Base-by-base conservation (phyloP, 1,139 yeast genomes). In the Pichia sp. region DNA sequence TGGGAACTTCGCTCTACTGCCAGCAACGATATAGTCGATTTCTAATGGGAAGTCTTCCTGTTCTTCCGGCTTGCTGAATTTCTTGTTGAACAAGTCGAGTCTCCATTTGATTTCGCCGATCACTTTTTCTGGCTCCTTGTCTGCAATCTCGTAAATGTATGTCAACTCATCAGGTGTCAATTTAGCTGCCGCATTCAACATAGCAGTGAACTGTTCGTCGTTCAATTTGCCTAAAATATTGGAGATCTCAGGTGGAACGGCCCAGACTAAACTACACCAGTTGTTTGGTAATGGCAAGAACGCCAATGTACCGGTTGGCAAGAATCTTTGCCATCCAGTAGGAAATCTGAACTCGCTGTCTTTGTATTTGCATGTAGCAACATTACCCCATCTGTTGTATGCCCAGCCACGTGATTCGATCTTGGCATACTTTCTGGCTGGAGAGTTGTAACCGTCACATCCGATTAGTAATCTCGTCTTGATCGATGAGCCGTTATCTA, bases 401-500 rank as follows among this genome's bases (percentile, higher is more conserved):
- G 77, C 79, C 99, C 99, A 94, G 8, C 99, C 99, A 42, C 96
- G 75, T 7, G 95, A 81, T 61, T 83, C 83, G 48, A 94, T 89
- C 2, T 79, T 81, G 0, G 97, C 85, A 62, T 78, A 91, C 54
- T 78, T 74, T 40, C 98, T 76, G 4, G 87, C 99, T 0, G 97
- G 97, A 0, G 98, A 90, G 66, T 91, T 89, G 63, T 83, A 89
- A 0, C 99, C 99, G 65, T 93, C 99, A 19, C 97, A 96, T 10
- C 99, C 99, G 14, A 91, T 81, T 33, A 93, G 72, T 21, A 93
- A 71, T 51, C 97, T 72, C 0, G 97, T 77, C 58, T 79, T 79
- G 42, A 85, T 70, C 15, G 63, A 57, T 15, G 77, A 76, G 1
- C 96, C 97, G 52, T 79, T 77, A 20, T 81, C 79, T 19, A 93